These are phyloP conservation scores for Phalaenopsis hybrid DNA, from an alignment of 116 monocot genomes.

Conservation along the genomic window DNA sequence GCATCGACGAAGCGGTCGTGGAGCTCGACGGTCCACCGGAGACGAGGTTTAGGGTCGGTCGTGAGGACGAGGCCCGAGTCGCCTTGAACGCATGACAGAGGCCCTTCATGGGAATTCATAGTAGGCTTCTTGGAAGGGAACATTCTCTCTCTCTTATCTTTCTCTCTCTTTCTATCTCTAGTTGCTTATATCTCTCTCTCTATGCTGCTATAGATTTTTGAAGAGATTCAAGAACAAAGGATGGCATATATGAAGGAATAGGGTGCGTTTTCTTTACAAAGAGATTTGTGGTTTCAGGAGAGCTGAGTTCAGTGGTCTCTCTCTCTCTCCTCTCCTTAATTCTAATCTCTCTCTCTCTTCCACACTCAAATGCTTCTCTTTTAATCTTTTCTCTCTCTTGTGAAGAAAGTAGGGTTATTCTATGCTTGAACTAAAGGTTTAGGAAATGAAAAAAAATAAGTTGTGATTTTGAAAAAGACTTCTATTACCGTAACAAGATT, in stretches of 20 bases:
- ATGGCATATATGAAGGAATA: constrained; percentile 24
- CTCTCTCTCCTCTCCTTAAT: background rate
- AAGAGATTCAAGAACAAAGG: constrained; percentile 35
- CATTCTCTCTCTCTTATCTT: constrained; percentile 25
- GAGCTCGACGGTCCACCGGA: constrained; percentile 89
- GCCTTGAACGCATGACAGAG: constrained; percentile 33
- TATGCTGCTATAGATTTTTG: constrained; percentile 15
- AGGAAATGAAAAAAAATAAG: too few species aligned
- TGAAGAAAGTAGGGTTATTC: constrained; percentile 6
- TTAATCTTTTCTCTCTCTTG: background rate
- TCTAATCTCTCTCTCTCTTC: background rate
- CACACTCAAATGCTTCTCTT: constrained; percentile 1
- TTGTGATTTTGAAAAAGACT: too few species aligned
- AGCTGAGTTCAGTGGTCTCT: background rate
- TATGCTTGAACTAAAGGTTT: constrained; percentile 1
- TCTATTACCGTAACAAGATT: too few species aligned
- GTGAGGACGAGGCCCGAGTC: constrained; percentile 86
- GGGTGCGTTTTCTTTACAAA: constrained; percentile 19
- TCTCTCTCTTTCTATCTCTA: constrained; percentile 20
- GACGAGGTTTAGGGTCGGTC: constrained; percentile 82
- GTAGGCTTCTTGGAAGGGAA: constrained; percentile 52
- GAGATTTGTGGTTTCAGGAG: background rate
- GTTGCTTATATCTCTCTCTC: constrained; percentile 20
- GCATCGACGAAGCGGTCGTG: constrained; percentile 86
- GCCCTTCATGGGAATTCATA: constrained; percentile 39